Conservation (phyloP, 371 early-diverging fungal genomes). For the Saksenaea vasiformis region DNA sequence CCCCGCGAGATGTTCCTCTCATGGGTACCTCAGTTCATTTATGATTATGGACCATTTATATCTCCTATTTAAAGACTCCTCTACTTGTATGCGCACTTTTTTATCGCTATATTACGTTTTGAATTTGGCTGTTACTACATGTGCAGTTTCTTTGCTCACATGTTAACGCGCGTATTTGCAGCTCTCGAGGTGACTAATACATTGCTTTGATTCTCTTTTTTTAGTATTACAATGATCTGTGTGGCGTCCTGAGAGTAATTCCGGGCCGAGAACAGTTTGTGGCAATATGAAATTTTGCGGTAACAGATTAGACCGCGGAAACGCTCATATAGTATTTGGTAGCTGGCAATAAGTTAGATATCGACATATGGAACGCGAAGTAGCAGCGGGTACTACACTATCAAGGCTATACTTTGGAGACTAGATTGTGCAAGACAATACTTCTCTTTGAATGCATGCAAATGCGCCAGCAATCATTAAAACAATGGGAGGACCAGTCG, state of each 20-base stretch:
- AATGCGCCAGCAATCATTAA: too few species aligned
- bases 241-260: neutral
- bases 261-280: neutral
- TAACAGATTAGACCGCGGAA: neutral
- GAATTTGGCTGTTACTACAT: neutral
- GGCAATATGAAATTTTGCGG: neutral
- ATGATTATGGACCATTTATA: neutral
- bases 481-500: too few species aligned
- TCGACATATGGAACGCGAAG: too few species aligned
- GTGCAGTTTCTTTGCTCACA: neutral
- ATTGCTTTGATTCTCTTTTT: neutral
- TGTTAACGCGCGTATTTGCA: neutral
- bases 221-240: neutral
- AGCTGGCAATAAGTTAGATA: too few species aligned
- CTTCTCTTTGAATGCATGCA: too few species aligned
- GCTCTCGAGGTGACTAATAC: neutral
- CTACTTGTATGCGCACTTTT: neutral
- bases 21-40: neutral
- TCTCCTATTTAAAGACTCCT: neutral
- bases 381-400: too few species aligned
- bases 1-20: constrained; percentile 1
- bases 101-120: neutral
- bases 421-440: too few species aligned
- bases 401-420: too few species aligned
- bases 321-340: too few species aligned